Conservation (phyloP, 1,139 yeast genomes). For the Zygosaccharomyces sapae region DNA sequence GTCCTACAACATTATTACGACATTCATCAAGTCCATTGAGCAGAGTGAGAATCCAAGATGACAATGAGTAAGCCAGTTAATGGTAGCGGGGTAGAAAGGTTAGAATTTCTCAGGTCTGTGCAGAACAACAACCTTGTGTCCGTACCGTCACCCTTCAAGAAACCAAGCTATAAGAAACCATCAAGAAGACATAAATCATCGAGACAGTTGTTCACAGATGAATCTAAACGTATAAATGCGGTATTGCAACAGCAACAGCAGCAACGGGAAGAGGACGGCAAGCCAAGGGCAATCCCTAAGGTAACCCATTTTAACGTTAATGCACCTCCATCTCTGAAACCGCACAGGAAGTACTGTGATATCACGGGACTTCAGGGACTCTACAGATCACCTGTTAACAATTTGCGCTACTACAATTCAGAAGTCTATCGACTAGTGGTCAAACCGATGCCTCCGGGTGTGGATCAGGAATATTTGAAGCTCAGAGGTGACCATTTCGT, state of each 20-base stretch:
- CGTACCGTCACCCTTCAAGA: slow-evolving; percentile 46
- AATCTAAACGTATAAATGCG: slow-evolving; percentile 42
- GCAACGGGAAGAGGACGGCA: slow-evolving; percentile 1
- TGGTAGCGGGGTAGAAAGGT: slow-evolving; percentile 15
- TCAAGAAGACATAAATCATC: slow-evolving; percentile 69
- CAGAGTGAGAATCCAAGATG: not conserved
- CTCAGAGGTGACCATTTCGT: slow-evolving; percentile 86
- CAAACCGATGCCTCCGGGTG: slow-evolving; percentile 79
- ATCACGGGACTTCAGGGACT: slow-evolving; percentile 82
- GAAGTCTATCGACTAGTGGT: slow-evolving; percentile 80
- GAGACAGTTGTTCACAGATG: slow-evolving; percentile 74
- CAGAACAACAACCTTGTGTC: slow-evolving; percentile 22
- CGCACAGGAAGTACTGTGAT: slow-evolving; percentile 84
- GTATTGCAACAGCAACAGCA: slow-evolving; percentile 11
- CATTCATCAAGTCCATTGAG: not conserved
- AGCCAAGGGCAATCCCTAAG: slow-evolving; percentile 15
- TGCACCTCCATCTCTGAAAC: slow-evolving; percentile 86
- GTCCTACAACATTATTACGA: not conserved
- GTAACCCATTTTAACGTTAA: slow-evolving; percentile 60
- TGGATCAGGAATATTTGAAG: slow-evolving; percentile 87
- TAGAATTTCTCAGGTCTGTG: slow-evolving; percentile 29
- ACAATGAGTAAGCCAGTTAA: slow-evolving; percentile 1
- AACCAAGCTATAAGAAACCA: slow-evolving; percentile 47
- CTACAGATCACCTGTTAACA: slow-evolving; percentile 73
- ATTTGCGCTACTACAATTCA: slow-evolving; percentile 72